Evolutionary conservation across 2,329 filamentous ascomycete genomes (phyloP), one percentile per base, ranked within the genome.

Genomic region (Pseudogymnoascus sp.): DNA sequence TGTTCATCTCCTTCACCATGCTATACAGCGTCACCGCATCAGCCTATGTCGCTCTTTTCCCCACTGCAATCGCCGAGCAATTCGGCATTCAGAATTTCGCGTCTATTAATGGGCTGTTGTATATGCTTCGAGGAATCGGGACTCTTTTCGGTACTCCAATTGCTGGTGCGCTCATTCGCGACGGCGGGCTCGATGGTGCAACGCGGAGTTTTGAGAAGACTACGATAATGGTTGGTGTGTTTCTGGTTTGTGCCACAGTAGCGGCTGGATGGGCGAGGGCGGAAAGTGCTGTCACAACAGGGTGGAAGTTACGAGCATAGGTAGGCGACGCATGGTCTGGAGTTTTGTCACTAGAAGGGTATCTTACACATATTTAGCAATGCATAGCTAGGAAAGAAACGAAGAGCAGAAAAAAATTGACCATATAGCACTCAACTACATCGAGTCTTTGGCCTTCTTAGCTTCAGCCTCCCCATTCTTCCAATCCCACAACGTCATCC

Each of bases 121-220:
- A 70, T 61, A 67, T 70, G 67, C 60, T 70, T 14, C 63, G 69
- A 11, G 68, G 69, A 11, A 61, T 69, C 28, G 67, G 66, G 5
- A 66, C 68, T 2, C 53, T 70, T 28, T 43, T 69, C 31, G 69
- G 69, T 0, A 70, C 69, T 14, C 67, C 66, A 6, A 40, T 68
- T 8, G 62, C 65, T 4, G 67, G 67, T n/a, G 43, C 61, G 6
- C 61, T 69, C 14, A 66, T 68, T 11, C 56, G 61, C 78, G 80
- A 66, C 79, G 77, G 68, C 78, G 76, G 7, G 75, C 78, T 50
- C 79, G 79, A 62, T 80, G 77, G 46, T 79, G 80, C 26, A 5
- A 62, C 33, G 3, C 33, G 35, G 8, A 50, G 19, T 50, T 62
- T 50, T 26, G 33, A 35, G 40, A 62, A 56, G 12, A 62, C 61